A percentile compares a stretch with the other conserved stretches of the same genome.
Conservation (phyloP, 2,329 filamentous ascomycete genomes). For the Xylariaceae sp. region DNA sequence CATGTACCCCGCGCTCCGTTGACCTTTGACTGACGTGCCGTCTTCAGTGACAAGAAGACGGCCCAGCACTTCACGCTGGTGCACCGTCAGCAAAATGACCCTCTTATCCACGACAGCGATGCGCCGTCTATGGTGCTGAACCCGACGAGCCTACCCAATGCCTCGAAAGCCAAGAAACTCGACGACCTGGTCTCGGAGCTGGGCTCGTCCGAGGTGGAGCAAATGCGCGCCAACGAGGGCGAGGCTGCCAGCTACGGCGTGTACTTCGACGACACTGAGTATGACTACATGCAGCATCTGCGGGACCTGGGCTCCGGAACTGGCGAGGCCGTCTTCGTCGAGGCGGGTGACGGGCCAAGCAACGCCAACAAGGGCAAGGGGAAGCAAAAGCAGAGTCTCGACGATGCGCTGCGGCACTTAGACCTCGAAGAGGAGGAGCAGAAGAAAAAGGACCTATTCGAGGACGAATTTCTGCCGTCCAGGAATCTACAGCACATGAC, state of each 20-base stretch:
- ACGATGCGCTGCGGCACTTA: constrained; percentile 67
- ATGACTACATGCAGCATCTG: constrained; percentile 99
- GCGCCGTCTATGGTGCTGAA: constrained; percentile 89
- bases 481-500: constrained; percentile 70
- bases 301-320: constrained; percentile 66
- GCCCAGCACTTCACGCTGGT: constrained; percentile 92
- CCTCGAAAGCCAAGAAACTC: constrained; percentile 54
- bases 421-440: constrained; percentile 40
- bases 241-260: constrained; percentile 92
- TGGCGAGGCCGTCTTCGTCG: constrained; percentile 76
- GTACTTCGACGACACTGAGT: constrained; percentile 89
- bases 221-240: constrained; percentile 81
- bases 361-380: constrained; percentile 63
- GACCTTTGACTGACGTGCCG: neutral
- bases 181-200: constrained; percentile 72
- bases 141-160: constrained; percentile 46
- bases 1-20: constrained; percentile 2
- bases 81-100: constrained; percentile 94
- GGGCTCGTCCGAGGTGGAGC: constrained; percentile 49
- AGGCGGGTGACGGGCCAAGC: constrained; percentile 50
- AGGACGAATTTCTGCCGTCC: constrained; percentile 68
- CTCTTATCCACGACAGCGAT: constrained; percentile 84
- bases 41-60: constrained; percentile 74
- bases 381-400: constrained; percentile 69
- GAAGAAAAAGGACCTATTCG: constrained; percentile 51